Evolutionary conservation across 805 yeast genomes (phyloP).

Genomic region (Saturnispora hagleri): DNA sequence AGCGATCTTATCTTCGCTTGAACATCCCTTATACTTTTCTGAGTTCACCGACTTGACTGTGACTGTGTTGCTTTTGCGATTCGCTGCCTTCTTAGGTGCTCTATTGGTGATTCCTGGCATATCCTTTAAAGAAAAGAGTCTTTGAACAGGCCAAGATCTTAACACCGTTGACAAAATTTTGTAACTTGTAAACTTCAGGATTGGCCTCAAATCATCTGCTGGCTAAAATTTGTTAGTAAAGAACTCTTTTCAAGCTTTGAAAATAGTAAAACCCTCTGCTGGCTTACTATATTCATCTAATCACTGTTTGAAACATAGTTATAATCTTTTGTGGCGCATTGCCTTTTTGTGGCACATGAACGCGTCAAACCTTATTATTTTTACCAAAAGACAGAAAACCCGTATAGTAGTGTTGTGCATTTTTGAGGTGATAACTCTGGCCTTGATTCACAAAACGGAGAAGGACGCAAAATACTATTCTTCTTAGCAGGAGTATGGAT

Average conservation of each 20-base stretch:
- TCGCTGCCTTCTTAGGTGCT: neutral
- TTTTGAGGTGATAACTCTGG: neutral
- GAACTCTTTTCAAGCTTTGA: too few species aligned
- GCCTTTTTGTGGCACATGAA: neutral
- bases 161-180: constrained; percentile 3
- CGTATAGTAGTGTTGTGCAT: neutral
- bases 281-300: too few species aligned
- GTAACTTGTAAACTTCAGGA: neutral
- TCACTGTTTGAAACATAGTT: too few species aligned
- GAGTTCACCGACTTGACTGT: neutral
- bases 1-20: constrained; percentile 27
- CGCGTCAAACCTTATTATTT: neutral
- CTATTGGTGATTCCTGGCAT: neutral
- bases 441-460: neutral
- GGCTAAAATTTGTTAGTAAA: neutral
- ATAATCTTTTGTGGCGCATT: neutral
- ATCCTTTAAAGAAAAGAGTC: neutral
- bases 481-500: neutral
- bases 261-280: too few species aligned
- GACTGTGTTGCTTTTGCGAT: neutral
- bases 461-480: neutral
- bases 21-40: constrained; percentile 2
- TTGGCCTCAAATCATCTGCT: neutral
- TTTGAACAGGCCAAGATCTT: neutral
- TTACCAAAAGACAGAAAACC: neutral